Evolutionary conservation across 495 filamentous ascomycete species (phyloP), one percentile per base, ranked within the genome.

Genomic region (Xylaria flabelliformis): DNA sequence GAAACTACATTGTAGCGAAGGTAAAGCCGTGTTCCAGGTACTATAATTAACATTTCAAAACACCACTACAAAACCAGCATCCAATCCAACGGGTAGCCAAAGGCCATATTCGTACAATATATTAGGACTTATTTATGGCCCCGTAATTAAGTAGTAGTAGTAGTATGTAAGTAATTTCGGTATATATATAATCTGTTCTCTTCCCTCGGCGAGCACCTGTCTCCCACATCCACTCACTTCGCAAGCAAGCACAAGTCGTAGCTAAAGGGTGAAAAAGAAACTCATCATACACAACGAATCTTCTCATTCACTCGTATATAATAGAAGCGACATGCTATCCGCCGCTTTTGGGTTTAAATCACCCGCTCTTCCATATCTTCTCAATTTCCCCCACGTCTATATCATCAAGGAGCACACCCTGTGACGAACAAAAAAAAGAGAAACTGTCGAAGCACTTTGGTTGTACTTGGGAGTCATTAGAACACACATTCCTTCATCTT

Each of bases 281-380:
- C 48, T 42, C 36, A 39, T 39, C 36, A 55, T 67, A 67, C 50
- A 56, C 50, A 67, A 34, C 21, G 46, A 56, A 64, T 32, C 44
- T 55, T 53, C 61, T 64, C 59, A 64, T 71, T 64, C 39, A 64
- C 34, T 71, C 69, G 36, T 71, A 56, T 64, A 50, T 46, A 58
- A 32, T 36, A n/a, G 44, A 39, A 39, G 59, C 69, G 17, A 46
- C 17, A n/a, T 58, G 13, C 48, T 15, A 13, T 39, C 44, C 59
- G 50, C 48, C 34, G 48, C 39, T 64, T 24, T 29, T 26, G 21
- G n/a, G 8, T 42, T 42, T 64, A 26, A 34, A 44, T 44, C 44
- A 55, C 9, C 21, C 21, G 59, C 46, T 26, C 24, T 68, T 24
- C 56, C 56, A 51, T 21, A n/a, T 34, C 24, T 55, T 64, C 69